Evolutionary conservation across 441 rosid genomes (phyloP), one percentile per base, ranked within the genome.

Genomic region (Erysimum cheiri): DNA sequence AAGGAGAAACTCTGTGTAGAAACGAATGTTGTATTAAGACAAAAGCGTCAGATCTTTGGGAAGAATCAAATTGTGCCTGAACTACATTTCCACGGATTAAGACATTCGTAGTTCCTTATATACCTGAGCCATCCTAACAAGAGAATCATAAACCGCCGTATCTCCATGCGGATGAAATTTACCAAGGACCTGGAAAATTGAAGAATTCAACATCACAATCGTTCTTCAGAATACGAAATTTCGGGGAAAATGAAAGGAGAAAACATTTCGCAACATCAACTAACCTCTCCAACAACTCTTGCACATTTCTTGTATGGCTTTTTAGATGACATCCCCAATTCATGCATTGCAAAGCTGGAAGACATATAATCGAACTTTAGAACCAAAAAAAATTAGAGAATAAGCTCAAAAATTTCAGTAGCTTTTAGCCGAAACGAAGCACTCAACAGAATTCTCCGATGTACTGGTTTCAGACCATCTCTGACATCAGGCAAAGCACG

Each of bases 101-200:
- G 43, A 58, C 58, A 68, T 47, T 64, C 0, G 0, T 9, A 67
- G 19, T 35, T 33, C 29, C 41, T 11, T 14, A 26, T 26, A 66
- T 83, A 94, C 98, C 98, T 94, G 99, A 24, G 99, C 99, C 99
- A 94, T 92, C 69, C 99, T 86, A 67, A 94, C 99, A 63, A 94
- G 75, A 32, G 99, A 83, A 81, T 94, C 98, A 71, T 94, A 94
- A 24, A 94, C 99, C 1, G 99, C 99, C 11, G 81, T 82, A 64
- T 94, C 99, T 67, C 99, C 99, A 78, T 94, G 99, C 0, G 99
- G 99, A 72, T 94, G 99, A 70, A 92, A 94, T 67, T 94, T 94
- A 68, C 99, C 99, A 17, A 94, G 85, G 68, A 94, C 99, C 99
- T 94, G 72, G 47, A 80, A 78, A 55, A 0, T 7, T 31, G 24